Percentiles rank a stretch among this genome's conserved stretches.
phyloP scores from a whole-genome alignment of 225 moss, liverwort and hornwort genomes.

The Ulota crispa region DNA sequence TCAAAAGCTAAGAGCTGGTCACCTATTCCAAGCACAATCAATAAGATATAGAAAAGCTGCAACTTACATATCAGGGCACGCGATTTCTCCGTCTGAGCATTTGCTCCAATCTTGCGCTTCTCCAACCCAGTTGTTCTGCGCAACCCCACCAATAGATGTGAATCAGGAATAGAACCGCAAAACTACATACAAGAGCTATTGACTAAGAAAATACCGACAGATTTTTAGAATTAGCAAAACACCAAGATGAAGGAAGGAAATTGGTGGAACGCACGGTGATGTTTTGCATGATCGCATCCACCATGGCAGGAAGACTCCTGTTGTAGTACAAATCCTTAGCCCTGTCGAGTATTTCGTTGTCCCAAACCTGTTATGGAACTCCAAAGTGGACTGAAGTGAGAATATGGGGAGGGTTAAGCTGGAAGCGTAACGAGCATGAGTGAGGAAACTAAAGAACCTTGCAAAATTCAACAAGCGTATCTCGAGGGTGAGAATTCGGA shows the following conservation, averaged over 20 bases:
- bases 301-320: slow-evolving; percentile 50
- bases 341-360: slow-evolving; percentile 67
- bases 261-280: slow-evolving; percentile 50
- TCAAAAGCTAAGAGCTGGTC: background rate
- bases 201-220: background rate
- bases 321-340: slow-evolving; percentile 64
- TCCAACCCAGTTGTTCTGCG: slow-evolving; percentile 60
- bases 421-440: background rate
- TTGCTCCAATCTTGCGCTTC: slow-evolving; percentile 60
- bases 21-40: background rate
- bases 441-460: background rate
- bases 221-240: background rate
- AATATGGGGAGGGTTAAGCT: background rate
- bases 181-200: background rate
- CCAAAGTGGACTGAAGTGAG: slow-evolving; percentile 20
- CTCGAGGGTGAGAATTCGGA: background rate
- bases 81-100: slow-evolving; percentile 53
- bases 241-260: background rate
- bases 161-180: background rate
- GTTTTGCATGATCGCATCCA: slow-evolving; percentile 55
- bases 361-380: slow-evolving; percentile 63
- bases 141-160: background rate
- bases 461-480: background rate
- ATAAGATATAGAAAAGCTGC: background rate
- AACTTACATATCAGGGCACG: slow-evolving; percentile 71